Percentiles rank a stretch among this genome's conserved stretches.
Evolutionary conservation across 129 eudicot genomes (phyloP).

Genomic region (Pseudognaphalium luteoalbum): DNA sequence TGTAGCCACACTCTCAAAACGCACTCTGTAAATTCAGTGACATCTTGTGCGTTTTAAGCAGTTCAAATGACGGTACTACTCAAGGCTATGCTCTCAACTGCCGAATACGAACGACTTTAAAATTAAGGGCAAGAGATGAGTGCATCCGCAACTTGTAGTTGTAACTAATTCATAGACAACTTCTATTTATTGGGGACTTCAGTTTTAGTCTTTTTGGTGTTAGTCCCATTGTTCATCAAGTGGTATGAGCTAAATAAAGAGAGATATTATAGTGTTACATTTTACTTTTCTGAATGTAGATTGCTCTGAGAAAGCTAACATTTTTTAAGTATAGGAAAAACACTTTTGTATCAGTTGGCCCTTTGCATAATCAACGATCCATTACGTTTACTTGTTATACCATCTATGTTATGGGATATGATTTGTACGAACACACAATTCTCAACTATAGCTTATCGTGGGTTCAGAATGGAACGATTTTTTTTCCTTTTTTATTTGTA

Average conservation of each 20-base stretch:
- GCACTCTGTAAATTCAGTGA: constrained; percentile 37
- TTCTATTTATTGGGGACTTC: constrained; percentile 19
- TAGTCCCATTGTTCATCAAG: constrained; percentile 28
- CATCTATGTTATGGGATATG: not conserved
- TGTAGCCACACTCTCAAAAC: constrained; percentile 6
- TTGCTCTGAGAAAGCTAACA: constrained; percentile 8
- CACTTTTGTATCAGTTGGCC: not conserved
- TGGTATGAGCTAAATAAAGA: constrained; percentile 31
- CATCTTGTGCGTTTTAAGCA: constrained; percentile 21
- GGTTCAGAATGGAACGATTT: no score
- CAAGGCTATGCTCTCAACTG: constrained; percentile 1
- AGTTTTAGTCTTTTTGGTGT: constrained; percentile 17
- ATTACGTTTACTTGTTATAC: not conserved
- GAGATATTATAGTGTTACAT: constrained; percentile 30
- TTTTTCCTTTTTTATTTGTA: no score
- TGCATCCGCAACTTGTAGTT: not conserved
- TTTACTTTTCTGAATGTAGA: not conserved
- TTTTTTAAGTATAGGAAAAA: not conserved
- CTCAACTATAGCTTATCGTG: not conserved
- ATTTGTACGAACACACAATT: not conserved
- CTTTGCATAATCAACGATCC: not conserved
- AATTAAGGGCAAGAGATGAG: constrained; percentile 15
- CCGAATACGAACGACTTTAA: not conserved
- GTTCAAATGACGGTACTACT: constrained; percentile 10
- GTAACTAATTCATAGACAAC: constrained; percentile 19